Evolutionary conservation across 441 rosid genomes (phyloP), one percentile per base, ranked within the genome.

Genomic region (Codiaeum variegatum): DNA sequence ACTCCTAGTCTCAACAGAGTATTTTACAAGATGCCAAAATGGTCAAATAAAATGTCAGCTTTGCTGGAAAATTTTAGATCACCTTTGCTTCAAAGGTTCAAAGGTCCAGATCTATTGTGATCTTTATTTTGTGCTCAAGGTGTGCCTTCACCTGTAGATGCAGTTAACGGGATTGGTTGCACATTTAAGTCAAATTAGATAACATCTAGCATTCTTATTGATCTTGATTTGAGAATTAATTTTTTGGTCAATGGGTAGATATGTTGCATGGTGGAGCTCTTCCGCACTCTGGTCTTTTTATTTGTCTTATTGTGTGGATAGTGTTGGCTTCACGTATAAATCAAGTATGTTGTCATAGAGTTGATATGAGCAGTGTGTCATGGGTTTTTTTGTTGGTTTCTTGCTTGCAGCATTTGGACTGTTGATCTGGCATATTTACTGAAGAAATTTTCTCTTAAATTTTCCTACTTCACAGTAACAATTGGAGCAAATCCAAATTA

Each of bases 401-500:
- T 47, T 83, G 65, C 82, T 74, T 84, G 84, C 91, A 93, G 97
- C 86, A 84, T 93, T 76, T 91, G 97, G 99, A 91, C 97, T 0
- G 90, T 95, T 34, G 99, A 91, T 81, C 87, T 95, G 69, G 99
- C 97, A 62, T 89, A 86, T 85, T 76, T 89, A 72, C 82, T 95
- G 81, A 90, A 87, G 80, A 88, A 81, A 72, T 93, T 87, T 82
- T 82, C 88, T 55, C 87, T 91, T 78, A 83, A 82, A 40, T 95
- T 91, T 84, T 89, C 90, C 82, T 91, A 89, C 86, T 90, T 76
- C 87, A 93, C 99, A 0, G 81, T 93, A 79, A 95, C 98, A 66
- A 78, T 85, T 72, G 97, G 98, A 75, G 99, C 94, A 72, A 95
- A 93, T 80, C 99, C 98, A 10, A 83, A 83, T 73, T 95, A 88